Evolutionary conservation across 208 protist species (phyloP).

Genomic region (Porcisia deanei): DNA sequence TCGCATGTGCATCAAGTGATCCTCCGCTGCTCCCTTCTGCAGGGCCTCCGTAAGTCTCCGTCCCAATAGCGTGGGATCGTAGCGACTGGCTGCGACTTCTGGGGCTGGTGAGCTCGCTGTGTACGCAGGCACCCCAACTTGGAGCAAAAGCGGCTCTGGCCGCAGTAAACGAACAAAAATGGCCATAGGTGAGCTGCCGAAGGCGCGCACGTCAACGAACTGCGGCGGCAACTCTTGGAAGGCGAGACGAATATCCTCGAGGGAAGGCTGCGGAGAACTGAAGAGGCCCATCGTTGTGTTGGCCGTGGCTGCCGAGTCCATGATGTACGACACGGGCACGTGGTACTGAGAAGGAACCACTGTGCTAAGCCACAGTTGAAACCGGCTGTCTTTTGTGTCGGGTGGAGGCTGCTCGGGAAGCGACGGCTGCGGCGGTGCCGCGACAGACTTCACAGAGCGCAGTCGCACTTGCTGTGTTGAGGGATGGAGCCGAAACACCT

Average conservation of each 20-base stretch:
- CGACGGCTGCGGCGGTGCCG: not conserved
- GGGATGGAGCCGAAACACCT: not conserved
- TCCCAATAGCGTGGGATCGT: slow-evolving; percentile 25
- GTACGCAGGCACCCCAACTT: slow-evolving; percentile 19
- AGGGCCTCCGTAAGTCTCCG: slow-evolving; percentile 9
- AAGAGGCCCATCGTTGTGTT: slow-evolving; percentile 5
- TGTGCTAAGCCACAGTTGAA: slow-evolving; percentile 27
- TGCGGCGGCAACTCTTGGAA: slow-evolving; percentile 20
- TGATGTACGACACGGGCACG: slow-evolving; percentile 16
- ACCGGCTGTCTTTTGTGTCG: not conserved
- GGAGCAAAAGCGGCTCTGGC: slow-evolving; percentile 31
- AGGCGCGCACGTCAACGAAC: slow-evolving; percentile 32
- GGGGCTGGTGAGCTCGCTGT: slow-evolving; percentile 2
- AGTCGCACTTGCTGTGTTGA: slow-evolving; percentile 4
- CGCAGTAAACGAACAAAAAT: slow-evolving; percentile 34
- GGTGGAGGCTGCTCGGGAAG: not conserved
- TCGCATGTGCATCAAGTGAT: not conserved
- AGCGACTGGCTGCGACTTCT: slow-evolving; percentile 10
- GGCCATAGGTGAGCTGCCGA: slow-evolving; percentile 18
- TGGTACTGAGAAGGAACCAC: slow-evolving; percentile 33
- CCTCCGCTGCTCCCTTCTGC: slow-evolving; percentile 6
- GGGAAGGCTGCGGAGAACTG: slow-evolving; percentile 1
- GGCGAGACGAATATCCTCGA: slow-evolving; percentile 10
- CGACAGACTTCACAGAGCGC: not conserved
- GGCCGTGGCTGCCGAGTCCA: not conserved